Percentiles rank a stretch among this genome's conserved stretches.
phyloP scores from a whole-genome alignment of 306 rosid genomes.

The Cucurbita pepo region DNA sequence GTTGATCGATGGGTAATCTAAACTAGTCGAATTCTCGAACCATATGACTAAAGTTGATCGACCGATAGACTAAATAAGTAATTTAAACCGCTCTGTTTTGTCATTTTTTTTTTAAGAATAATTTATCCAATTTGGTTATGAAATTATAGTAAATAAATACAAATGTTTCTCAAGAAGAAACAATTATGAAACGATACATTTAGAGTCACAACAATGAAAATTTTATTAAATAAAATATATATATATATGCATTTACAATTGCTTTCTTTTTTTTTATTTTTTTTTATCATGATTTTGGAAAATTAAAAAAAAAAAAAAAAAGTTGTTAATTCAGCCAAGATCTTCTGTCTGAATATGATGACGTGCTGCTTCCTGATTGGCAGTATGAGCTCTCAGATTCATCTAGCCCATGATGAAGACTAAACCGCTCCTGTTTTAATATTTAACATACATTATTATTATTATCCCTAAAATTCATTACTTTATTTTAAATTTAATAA shows the following conservation, averaged over 20 bases:
- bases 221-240: background rate
- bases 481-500: too few relatives aligned
- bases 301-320: background rate
- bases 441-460: background rate
- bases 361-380: slow-evolving; percentile 2
- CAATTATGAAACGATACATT: background rate
- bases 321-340: background rate
- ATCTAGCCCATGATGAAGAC: background rate
- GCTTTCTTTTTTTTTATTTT: background rate
- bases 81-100: too few relatives aligned
- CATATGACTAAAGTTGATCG: too few relatives aligned
- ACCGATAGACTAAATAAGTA: too few relatives aligned
- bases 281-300: background rate
- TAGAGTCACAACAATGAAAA: background rate
- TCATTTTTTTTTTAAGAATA: too few relatives aligned
- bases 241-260: background rate
- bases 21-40: too few relatives aligned
- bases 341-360: background rate
- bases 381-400: background rate
- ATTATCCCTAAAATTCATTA: background rate
- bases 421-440: background rate
- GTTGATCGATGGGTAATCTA: too few relatives aligned
- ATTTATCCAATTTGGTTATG: too few relatives aligned
- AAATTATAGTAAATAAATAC: background rate
- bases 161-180: background rate